Evolutionary conservation across 805 yeast genomes (phyloP).

Genomic region (Spencermartinsiella europaea): DNA sequence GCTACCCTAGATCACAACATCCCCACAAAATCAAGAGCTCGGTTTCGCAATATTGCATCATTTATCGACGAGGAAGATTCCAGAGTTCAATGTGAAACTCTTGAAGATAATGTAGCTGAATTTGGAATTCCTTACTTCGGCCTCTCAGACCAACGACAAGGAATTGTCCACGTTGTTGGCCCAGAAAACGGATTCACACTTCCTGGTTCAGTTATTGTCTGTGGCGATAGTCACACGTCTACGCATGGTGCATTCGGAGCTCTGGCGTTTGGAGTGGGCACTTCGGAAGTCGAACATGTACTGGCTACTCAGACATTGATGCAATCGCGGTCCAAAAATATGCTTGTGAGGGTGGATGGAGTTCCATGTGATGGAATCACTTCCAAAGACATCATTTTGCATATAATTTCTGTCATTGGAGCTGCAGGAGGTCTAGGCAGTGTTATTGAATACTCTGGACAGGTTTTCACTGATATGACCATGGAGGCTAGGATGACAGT

Average conservation of each 20-base stretch:
- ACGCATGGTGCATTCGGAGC: constrained; percentile 98
- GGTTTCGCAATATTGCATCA: constrained; percentile 63
- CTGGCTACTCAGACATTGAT: constrained; percentile 90
- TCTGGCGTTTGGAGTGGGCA: constrained; percentile 96
- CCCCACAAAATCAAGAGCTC: constrained; percentile 80
- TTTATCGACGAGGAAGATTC: constrained; percentile 89
- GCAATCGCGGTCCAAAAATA: constrained; percentile 91
- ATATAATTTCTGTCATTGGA: constrained; percentile 92
- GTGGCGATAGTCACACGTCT: constrained; percentile 98
- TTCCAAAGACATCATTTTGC: constrained; percentile 88
- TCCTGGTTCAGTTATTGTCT: constrained; percentile 96
- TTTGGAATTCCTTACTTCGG: constrained; percentile 90
- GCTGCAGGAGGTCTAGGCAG: constrained; percentile 99
- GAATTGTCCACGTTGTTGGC: constrained; percentile 96
- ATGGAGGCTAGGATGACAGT: constrained; percentile 99
- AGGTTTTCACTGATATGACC: constrained; percentile 78
- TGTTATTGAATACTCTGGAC: constrained; percentile 94
- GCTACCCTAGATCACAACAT: constrained; percentile 96
- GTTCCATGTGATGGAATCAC: constrained; percentile 82
- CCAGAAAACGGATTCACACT: constrained; percentile 98
- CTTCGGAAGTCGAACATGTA: constrained; percentile 97
- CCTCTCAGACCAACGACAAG: constrained; percentile 90
- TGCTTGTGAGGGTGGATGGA: constrained; percentile 84
- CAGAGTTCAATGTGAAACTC: constrained; percentile 82
- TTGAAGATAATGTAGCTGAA: constrained; percentile 85